Conservation (phyloP, 371 early-diverging fungal genomes). For the Circinella umbellata region DNA sequence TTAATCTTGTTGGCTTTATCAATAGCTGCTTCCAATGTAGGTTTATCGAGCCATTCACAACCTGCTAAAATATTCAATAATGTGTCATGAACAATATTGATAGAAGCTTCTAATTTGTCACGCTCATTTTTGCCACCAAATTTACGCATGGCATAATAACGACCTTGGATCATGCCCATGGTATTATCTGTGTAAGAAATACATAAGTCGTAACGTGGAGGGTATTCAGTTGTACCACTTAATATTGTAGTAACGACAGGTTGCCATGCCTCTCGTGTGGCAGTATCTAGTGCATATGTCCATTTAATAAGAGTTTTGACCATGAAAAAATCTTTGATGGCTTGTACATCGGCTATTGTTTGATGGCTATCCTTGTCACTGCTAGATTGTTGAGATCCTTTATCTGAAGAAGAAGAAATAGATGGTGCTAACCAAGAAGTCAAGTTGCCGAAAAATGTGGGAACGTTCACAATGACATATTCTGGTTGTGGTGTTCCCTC, state of each 20-base stretch:
- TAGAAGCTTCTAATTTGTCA: constrained; percentile 29
- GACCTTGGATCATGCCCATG: constrained; percentile 61
- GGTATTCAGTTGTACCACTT: constrained; percentile 36
- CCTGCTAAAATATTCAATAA: constrained; percentile 44
- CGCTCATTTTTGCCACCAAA: constrained; percentile 47
- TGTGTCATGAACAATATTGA: constrained; percentile 32
- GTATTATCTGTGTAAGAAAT: constrained; percentile 35
- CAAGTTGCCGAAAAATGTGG: constrained; percentile 22
- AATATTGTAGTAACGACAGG: constrained; percentile 23
- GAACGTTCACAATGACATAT: constrained; percentile 10
- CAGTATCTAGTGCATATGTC: constrained; percentile 18
- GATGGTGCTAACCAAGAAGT: constrained; percentile 7
- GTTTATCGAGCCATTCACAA: constrained; percentile 56
- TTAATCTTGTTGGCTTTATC: constrained; percentile 44
- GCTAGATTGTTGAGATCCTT: no score
- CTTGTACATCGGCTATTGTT: background rate
- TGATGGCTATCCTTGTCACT: no score
- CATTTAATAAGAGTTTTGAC: constrained; percentile 8
- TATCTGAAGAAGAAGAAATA: no score
- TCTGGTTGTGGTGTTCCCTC: constrained; percentile 6
- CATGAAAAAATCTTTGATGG: constrained; percentile 17
- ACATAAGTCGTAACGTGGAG: constrained; percentile 55
- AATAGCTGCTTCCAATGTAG: constrained; percentile 49
- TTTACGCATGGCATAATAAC: constrained; percentile 53
- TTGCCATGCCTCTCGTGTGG: constrained; percentile 20